phyloP scores from a whole-genome alignment of 306 rosid species.

The Cucumis hystrix region DNA sequence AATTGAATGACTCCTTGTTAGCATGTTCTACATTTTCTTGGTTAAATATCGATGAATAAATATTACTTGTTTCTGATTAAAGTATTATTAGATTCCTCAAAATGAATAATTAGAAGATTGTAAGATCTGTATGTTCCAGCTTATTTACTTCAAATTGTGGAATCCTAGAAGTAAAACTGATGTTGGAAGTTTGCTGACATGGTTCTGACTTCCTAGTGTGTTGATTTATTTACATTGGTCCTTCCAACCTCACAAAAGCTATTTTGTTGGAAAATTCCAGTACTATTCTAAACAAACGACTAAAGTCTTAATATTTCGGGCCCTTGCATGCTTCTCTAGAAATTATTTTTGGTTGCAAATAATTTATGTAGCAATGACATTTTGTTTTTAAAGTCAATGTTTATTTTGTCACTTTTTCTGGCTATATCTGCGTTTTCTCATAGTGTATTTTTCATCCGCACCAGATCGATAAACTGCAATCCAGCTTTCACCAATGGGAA shows the following conservation, averaged over 20 bases:
- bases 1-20: background rate
- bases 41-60: background rate
- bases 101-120: background rate
- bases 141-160: background rate
- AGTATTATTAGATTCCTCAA: background rate
- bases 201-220: background rate
- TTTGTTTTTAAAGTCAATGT: background rate
- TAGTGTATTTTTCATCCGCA: conserved; percentile 6
- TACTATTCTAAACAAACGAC: background rate
- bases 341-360: background rate
- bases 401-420: background rate
- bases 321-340: background rate
- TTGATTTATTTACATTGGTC: background rate
- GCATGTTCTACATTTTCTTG: background rate
- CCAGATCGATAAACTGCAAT: conserved; percentile 75
- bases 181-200: background rate
- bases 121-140: background rate
- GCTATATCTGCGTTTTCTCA: background rate
- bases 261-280: background rate
- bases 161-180: background rate
- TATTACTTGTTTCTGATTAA: background rate
- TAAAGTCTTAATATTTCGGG: background rate
- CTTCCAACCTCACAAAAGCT: background rate
- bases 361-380: background rate
- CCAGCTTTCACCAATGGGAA: conserved; percentile 77